Conservation (phyloP, 1,139 yeast species). For the Pichia sp. region DNA sequence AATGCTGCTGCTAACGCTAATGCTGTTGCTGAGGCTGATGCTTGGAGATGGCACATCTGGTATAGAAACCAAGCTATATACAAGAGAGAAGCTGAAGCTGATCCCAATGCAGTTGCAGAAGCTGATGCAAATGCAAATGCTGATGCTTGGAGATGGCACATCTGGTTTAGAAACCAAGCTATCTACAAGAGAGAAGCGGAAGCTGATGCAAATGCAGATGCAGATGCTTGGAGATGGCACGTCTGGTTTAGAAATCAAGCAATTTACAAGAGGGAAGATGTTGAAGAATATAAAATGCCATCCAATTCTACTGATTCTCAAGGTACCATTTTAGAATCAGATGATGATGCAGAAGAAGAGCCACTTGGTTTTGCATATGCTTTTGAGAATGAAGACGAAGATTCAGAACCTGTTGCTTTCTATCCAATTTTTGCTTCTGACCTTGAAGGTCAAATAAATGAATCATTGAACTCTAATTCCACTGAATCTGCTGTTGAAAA, state of each 20-base stretch:
- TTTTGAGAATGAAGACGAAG: slow-evolving; percentile 5
- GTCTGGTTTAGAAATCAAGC: not conserved
- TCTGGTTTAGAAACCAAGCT: not conserved
- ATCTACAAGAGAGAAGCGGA: slow-evolving; percentile 17
- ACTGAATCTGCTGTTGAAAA: slow-evolving; percentile 9
- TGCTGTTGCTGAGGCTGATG: slow-evolving; percentile 14
- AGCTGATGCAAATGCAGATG: slow-evolving; percentile 1
- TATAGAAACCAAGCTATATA: slow-evolving; percentile 15
- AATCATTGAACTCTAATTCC: slow-evolving; percentile 1
- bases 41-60: slow-evolving; percentile 12
- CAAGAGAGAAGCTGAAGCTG: slow-evolving; percentile 20
- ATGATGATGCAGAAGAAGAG: slow-evolving; percentile 12
- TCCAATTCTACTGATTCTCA: not conserved
- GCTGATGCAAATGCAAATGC: not conserved
- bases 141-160: not conserved
- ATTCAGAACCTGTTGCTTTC: slow-evolving; percentile 13
- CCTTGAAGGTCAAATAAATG: slow-evolving; percentile 2
- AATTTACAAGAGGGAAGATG: slow-evolving; percentile 11
- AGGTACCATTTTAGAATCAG: slow-evolving; percentile 5
- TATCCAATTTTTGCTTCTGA: slow-evolving; percentile 16
- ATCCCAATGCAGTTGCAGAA: not conserved
- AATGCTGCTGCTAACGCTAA: slow-evolving; percentile 10
- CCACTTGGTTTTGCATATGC: slow-evolving; percentile 10
- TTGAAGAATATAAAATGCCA: slow-evolving; percentile 12
- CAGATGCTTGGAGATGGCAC: slow-evolving; percentile 9